These are phyloP conservation scores for Xylariaceae sp. DNA, from an alignment of 2,329 filamentous ascomycete genomes.

Conservation along the genomic window DNA sequence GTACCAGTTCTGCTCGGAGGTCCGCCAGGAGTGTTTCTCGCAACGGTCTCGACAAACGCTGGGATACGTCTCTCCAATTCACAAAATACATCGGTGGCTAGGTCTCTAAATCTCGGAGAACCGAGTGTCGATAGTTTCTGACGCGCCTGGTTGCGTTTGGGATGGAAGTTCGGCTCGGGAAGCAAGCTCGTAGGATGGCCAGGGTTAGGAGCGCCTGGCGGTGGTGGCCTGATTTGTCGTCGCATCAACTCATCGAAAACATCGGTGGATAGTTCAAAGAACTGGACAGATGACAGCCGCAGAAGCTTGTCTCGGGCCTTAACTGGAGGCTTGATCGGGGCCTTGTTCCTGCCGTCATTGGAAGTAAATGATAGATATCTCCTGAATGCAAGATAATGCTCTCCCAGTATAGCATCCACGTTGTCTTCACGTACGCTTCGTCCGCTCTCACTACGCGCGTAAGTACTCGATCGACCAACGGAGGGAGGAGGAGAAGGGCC, in stretches of 20 bases:
- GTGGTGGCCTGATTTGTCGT: constrained; percentile 63
- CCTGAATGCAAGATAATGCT: constrained; percentile 78
- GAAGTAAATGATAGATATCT: constrained; percentile 65
- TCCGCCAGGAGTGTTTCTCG: constrained; percentile 38
- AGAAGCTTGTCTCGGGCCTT: constrained; percentile 92
- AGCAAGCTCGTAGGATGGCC: constrained; percentile 67
- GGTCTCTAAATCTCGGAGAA: constrained; percentile 77
- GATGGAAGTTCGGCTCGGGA: constrained; percentile 87
- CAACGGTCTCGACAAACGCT: constrained; percentile 63
- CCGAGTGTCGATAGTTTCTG: constrained; percentile 90
- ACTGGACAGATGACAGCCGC: constrained; percentile 83
- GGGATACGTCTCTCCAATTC: constrained; percentile 90
- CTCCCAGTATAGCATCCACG: constrained; percentile 58
- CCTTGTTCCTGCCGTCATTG: constrained; percentile 67
- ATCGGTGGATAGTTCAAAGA: constrained; percentile 95
- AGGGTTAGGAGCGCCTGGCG: constrained; percentile 46
- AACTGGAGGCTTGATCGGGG: constrained; percentile 60
- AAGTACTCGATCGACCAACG: constrained; percentile 77
- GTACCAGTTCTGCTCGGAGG: constrained; percentile 57
- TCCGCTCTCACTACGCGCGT: constrained; percentile 61
- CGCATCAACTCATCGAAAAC: constrained; percentile 93
- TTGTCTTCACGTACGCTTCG: constrained; percentile 56
- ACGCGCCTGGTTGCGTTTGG: constrained; percentile 95
- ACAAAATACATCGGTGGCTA: constrained; percentile 93
- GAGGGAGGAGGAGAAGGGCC: constrained; percentile 83